These are phyloP conservation scores for Austroboletus sp. DNA, from an alignment of 1,284 basidiomycete species.

Conservation along the genomic window DNA sequence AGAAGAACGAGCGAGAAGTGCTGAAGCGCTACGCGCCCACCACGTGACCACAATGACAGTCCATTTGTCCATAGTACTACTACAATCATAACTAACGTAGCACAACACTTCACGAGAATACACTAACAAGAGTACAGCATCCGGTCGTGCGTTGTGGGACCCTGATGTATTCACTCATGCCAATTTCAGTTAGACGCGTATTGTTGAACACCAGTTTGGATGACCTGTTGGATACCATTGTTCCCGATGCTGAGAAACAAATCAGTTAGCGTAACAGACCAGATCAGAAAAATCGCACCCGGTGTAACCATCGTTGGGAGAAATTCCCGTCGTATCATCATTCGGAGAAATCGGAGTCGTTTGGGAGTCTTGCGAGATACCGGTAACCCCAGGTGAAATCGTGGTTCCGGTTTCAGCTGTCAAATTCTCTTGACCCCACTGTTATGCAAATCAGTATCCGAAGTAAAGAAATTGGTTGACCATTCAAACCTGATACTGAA, in stretches of 20 bases:
- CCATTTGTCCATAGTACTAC: too few relatives aligned
- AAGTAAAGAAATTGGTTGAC: background rate
- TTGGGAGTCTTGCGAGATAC: conserved; percentile 28
- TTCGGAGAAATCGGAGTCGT: conserved; percentile 33
- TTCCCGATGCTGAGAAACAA: conserved; percentile 20
- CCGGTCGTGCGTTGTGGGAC: too few relatives aligned
- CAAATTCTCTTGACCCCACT: conserved; percentile 52
- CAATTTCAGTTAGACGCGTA: conserved; percentile 21
- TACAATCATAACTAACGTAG: too few relatives aligned
- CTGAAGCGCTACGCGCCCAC: background rate
- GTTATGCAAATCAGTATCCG: conserved; percentile 11
- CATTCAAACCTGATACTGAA: conserved; percentile 52
- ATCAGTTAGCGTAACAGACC: conserved; percentile 1
- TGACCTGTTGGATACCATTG: conserved; percentile 17
- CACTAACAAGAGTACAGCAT: too few relatives aligned
- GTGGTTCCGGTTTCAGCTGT: conserved; percentile 40
- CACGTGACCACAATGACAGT: background rate
- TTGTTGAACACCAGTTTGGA: conserved; percentile 23
- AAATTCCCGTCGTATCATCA: conserved; percentile 37
- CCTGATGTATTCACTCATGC: background rate
- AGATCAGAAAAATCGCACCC: conserved; percentile 20
- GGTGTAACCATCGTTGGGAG: conserved; percentile 62
- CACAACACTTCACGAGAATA: too few relatives aligned
- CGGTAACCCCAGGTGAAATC: conserved; percentile 30
- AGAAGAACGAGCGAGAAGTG: too few relatives aligned